Conservation (phyloP, 1,284 basidiomycete genomes). For the Ustilago loliicola region DNA sequence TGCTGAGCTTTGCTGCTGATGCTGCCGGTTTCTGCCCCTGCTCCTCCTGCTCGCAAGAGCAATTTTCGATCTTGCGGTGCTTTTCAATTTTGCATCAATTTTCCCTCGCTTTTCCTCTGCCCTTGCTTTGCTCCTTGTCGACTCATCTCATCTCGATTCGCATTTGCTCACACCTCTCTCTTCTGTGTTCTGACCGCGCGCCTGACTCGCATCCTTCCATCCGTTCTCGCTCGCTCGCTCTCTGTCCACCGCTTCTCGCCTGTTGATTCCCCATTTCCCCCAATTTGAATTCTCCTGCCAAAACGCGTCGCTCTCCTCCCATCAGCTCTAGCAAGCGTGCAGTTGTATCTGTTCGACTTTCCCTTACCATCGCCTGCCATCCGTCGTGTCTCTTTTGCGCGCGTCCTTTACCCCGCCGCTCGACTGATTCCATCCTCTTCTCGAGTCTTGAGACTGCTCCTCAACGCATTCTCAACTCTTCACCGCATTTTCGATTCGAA, state of each 20-base stretch:
- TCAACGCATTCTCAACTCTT: conserved; percentile 2
- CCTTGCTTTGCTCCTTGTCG: not conserved
- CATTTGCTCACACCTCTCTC: conserved; percentile 3
- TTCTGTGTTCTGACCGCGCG: conserved; percentile 9
- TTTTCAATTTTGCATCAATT: conserved; percentile 21
- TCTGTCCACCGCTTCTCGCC: conserved; percentile 12
- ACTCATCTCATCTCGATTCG: conserved; percentile 10
- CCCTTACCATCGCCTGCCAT: conserved; percentile 36
- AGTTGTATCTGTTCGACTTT: conserved; percentile 32
- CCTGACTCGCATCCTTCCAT: not conserved
- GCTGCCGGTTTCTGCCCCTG: conserved; percentile 1
- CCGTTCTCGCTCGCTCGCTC: not conserved
- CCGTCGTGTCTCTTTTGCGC: conserved; percentile 31
- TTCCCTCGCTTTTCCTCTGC: conserved; percentile 1
- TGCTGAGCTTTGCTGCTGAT: not conserved
- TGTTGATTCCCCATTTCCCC: conserved; percentile 19
- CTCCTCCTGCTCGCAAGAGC: conserved; percentile 8
- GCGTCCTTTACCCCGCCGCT: conserved; percentile 31
- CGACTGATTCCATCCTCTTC: conserved; percentile 25
- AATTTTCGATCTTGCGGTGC: conserved; percentile 31
- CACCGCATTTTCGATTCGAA: conserved; percentile 4
- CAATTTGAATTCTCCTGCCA: conserved; percentile 50
- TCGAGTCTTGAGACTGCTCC: conserved; percentile 11
- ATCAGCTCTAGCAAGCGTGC: conserved; percentile 34
- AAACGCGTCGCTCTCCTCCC: conserved; percentile 45